A percentile compares a stretch with the other conserved stretches of the same genome.
Evolutionary conservation across 768 basidiomycete genomes (phyloP).

Genomic region (Saitozyma sp.): DNA sequence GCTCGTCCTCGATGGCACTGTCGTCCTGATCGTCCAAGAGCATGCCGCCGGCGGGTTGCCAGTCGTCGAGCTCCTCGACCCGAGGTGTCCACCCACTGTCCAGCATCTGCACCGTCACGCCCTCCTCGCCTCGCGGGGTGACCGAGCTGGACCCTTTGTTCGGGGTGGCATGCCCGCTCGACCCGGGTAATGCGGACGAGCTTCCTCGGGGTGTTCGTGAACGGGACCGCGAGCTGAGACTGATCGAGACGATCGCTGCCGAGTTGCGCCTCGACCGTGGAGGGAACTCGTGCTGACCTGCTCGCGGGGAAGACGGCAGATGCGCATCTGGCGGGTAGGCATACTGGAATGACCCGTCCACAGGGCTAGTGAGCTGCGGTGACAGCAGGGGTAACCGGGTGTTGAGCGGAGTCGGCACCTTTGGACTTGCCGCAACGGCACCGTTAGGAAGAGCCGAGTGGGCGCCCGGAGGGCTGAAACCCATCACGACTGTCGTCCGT

Average conservation of each 20-base stretch:
- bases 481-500: neutral
- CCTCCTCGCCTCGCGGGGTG: conserved; percentile 19
- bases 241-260: conserved; percentile 45
- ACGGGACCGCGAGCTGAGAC: conserved; percentile 34
- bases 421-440: neutral
- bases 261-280: conserved; percentile 38
- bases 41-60: conserved; percentile 45
- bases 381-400: conserved; percentile 7
- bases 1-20: neutral
- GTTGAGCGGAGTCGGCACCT: neutral
- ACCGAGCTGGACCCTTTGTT: conserved; percentile 22
- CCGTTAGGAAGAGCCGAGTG: neutral
- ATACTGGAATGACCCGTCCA: conserved; percentile 27
- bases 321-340: conserved; percentile 16
- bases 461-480: neutral
- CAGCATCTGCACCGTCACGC: conserved; percentile 31
- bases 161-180: conserved; percentile 36
- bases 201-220: conserved; percentile 41
- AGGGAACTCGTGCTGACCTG: conserved; percentile 18
- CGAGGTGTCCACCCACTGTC: conserved; percentile 10
- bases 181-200: conserved; percentile 21
- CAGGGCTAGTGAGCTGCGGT: conserved; percentile 31
- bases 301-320: conserved; percentile 20
- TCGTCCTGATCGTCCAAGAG: conserved; percentile 24
- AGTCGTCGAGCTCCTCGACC: conserved; percentile 35